Percentiles rank a stretch among this genome's conserved stretches.
Evolutionary conservation across 805 yeast species (phyloP).

Genomic region (Candida sanyiensis): DNA sequence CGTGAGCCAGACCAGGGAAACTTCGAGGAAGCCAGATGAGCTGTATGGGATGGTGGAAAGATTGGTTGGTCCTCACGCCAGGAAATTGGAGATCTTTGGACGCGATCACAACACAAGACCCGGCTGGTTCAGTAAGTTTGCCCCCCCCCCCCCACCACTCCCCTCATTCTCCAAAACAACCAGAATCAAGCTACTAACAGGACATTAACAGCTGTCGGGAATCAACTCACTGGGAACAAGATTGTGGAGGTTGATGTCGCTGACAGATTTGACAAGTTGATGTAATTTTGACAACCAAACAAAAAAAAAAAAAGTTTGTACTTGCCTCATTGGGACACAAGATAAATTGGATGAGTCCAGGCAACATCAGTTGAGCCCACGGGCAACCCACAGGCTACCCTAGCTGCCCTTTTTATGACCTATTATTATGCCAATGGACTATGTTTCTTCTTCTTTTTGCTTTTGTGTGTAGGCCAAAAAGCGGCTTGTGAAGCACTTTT

Average conservation of each 20-base stretch:
- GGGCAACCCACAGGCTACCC: no score
- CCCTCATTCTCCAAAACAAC: no score
- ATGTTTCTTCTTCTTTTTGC: no score
- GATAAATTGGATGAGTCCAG: no score
- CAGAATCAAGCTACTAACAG: no score
- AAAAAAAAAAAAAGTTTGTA: no score
- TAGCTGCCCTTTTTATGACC: no score
- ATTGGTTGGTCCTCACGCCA: slow-evolving; percentile 66
- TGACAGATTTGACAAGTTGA: slow-evolving; percentile 28
- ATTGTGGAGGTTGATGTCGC: slow-evolving; percentile 55
- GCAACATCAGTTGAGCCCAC: no score
- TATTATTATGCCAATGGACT: no score
- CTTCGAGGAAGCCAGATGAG: slow-evolving; percentile 89
- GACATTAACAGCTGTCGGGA: slow-evolving; percentile 64
- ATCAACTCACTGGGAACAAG: slow-evolving; percentile 59
- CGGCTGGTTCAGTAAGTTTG: slow-evolving; percentile 69
- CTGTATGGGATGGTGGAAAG: slow-evolving; percentile 80
- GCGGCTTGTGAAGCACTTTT: no score
- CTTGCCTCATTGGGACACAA: slow-evolving; percentile 3
- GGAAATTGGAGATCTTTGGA: slow-evolving; percentile 87
- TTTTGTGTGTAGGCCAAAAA: no score
- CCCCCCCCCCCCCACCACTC: neutral
- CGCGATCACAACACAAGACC: slow-evolving; percentile 78
- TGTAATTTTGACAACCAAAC: no score
- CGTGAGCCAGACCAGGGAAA: slow-evolving; percentile 81